A percentile compares a stretch with the other conserved stretches of the same genome.
Conservation (phyloP, 176 grass and related monocot genomes). For the Alloteropsis semialata region DNA sequence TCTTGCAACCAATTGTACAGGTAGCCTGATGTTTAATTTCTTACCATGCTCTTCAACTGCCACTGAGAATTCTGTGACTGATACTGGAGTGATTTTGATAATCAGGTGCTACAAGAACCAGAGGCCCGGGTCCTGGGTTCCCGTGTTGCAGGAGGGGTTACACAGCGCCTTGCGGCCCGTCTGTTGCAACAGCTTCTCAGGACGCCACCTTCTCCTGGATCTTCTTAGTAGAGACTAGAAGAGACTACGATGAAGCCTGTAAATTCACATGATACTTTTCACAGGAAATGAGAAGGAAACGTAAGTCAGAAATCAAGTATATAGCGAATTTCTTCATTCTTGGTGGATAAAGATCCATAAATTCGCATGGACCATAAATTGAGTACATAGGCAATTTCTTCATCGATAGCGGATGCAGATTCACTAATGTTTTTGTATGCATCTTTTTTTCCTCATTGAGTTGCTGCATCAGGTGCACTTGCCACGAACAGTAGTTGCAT, state of each 20-base stretch:
- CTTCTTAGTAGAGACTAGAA: slow-evolving; percentile 29
- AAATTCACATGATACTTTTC: slow-evolving; percentile 47
- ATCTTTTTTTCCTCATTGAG: background rate
- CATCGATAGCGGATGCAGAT: slow-evolving; percentile 33
- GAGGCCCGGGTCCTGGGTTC: slow-evolving; percentile 66
- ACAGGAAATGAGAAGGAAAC: slow-evolving; percentile 32
- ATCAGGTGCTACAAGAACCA: slow-evolving; percentile 82
- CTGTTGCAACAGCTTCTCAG: slow-evolving; percentile 79
- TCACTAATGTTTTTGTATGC: background rate
- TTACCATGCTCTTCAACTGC: background rate
- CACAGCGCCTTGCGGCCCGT: slow-evolving; percentile 78
- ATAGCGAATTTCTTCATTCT: slow-evolving; percentile 33
- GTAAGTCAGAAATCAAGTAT: slow-evolving; percentile 30
- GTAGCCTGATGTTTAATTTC: slow-evolving; percentile 35
- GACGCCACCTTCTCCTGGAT: slow-evolving; percentile 32
- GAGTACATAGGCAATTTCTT: slow-evolving; percentile 21
- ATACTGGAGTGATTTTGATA: background rate
- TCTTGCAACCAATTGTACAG: slow-evolving; percentile 90
- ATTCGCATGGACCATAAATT: background rate
- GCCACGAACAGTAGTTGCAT: background rate
- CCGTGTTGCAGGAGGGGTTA: slow-evolving; percentile 80
- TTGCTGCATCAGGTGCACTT: background rate
- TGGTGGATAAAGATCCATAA: slow-evolving; percentile 23
- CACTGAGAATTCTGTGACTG: background rate
- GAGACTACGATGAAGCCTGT: slow-evolving; percentile 35